Evolutionary conservation across 83 land plant species (phyloP), one percentile per base, ranked within the genome.

Genomic region (Picea abies): DNA sequence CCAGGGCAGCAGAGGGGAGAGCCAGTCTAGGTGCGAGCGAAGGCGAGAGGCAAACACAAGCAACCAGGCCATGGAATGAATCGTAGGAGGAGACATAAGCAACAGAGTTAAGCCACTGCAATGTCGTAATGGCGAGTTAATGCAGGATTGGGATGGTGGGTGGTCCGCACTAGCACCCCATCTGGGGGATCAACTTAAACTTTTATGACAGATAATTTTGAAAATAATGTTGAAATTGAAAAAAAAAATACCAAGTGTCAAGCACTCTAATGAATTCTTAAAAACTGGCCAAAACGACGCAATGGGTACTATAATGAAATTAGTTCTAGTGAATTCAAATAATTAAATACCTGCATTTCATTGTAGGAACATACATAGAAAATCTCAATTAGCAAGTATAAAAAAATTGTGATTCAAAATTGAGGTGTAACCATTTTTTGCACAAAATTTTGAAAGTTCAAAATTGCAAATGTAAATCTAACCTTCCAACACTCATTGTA

Each of bases 301-400:
- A 97, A 81, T 23, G 99, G 99, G 83, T 97, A 98, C 89, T 97
- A 98, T 39, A 97, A 85, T 41, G 99, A 97, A 79, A 96, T 97
- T 44, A 97, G 79, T 87, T 97, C 96, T 88, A 97, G 79, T 19
- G 99, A 88, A 66, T 96, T 97, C 83, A 97, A 78, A 60, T 98
- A 90, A 82, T 96, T 96, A 88, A 90, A 96, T 41, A 94, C 90
- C 99, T 96, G 86, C 58, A 61, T 15, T 58, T 75, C 56, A 75
- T 26, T 3, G 47, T 17, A 47, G 58, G 4, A 15, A 83, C 66
- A 64, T 52, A 12, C 41, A 29, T 29, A 29, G 29, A 26, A 49
- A 47, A 29, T 3, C 12, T 35, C 20, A 3, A 15, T 19, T 69
- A 82, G 80, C 60, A 47, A 44, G 22, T 25, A 75, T 75, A 0